Conservation (phyloP, 805 yeast species). For the Torulaspora gathmanii region DNA sequence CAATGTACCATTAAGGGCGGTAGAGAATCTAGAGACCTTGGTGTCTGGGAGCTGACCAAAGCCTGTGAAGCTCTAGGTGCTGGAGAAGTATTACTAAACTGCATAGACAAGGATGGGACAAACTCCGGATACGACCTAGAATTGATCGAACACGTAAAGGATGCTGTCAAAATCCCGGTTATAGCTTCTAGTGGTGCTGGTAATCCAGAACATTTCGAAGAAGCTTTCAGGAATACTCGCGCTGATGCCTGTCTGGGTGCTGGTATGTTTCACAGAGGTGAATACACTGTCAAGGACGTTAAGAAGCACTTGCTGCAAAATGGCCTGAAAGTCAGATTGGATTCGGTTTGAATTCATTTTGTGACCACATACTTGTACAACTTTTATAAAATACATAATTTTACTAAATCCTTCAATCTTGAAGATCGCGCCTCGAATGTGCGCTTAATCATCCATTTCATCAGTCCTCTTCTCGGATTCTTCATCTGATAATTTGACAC, state of each 20-base stretch:
- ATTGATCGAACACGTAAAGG: conserved; percentile 70
- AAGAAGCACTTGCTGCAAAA: conserved; percentile 56
- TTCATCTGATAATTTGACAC: conserved; percentile 44
- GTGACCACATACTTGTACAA: conserved; percentile 1
- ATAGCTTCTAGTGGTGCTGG: conserved; percentile 99
- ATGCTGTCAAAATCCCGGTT: conserved; percentile 79
- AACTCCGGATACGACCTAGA: conserved; percentile 93
- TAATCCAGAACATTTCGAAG: conserved; percentile 79
- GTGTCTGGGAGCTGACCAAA: conserved; percentile 81
- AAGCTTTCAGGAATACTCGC: conserved; percentile 74
- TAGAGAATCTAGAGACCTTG: conserved; percentile 80
- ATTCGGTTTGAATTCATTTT: conserved; percentile 21
- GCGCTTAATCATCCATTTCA: conserved; percentile 48
- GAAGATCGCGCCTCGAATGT: background rate
- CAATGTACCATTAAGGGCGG: conserved; percentile 98
- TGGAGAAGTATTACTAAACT: conserved; percentile 88
- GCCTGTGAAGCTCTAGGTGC: conserved; percentile 95
- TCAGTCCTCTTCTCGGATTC: conserved; percentile 43
- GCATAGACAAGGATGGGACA: conserved; percentile 96
- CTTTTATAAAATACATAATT: conserved; percentile 8
- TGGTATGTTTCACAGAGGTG: conserved; percentile 96
- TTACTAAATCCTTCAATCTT: background rate
- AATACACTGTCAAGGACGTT: conserved; percentile 80
- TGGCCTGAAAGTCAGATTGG: conserved; percentile 73
- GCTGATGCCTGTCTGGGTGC: conserved; percentile 99